phyloP scores from a whole-genome alignment of 225 moss, liverwort and hornwort species.

The Asterella californica region DNA sequence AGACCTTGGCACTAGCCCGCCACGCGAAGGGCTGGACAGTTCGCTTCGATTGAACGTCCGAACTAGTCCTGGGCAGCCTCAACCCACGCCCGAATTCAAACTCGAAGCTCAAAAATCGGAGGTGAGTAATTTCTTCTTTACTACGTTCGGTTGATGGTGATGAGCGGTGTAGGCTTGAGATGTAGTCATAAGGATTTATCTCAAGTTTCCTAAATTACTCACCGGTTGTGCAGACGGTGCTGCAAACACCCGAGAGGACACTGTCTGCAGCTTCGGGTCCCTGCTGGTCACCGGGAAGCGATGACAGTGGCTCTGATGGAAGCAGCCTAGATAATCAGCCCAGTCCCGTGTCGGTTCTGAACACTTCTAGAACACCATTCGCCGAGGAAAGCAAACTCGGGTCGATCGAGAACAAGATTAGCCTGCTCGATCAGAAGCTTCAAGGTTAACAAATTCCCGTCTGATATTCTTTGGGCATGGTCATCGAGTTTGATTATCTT shows the following conservation, averaged over 20 bases:
- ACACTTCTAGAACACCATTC: conserved; percentile 32
- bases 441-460: conserved; percentile 25
- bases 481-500: not conserved
- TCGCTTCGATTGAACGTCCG: conserved; percentile 16
- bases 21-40: conserved; percentile 17
- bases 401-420: conserved; percentile 9
- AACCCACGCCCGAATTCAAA: not conserved
- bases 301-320: conserved; percentile 42
- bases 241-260: conserved; percentile 25
- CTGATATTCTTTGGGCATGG: not conserved
- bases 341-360: conserved; percentile 43
- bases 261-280: conserved; percentile 4
- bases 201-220: not conserved
- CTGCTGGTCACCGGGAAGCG: conserved; percentile 39
- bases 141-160: not conserved
- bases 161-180: not conserved
- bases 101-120: not conserved
- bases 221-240: conserved; percentile 9
- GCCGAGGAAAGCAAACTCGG: conserved; percentile 31
- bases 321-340: conserved; percentile 38
- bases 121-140: conserved; percentile 13
- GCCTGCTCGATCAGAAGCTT: conserved; percentile 41
- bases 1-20: not conserved
- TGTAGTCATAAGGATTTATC: not conserved
- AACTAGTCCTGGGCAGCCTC: not conserved